Evolutionary conservation across 805 yeast species (phyloP), one percentile per base, ranked within the genome.

Genomic region (Saturnispora mendoncae): DNA sequence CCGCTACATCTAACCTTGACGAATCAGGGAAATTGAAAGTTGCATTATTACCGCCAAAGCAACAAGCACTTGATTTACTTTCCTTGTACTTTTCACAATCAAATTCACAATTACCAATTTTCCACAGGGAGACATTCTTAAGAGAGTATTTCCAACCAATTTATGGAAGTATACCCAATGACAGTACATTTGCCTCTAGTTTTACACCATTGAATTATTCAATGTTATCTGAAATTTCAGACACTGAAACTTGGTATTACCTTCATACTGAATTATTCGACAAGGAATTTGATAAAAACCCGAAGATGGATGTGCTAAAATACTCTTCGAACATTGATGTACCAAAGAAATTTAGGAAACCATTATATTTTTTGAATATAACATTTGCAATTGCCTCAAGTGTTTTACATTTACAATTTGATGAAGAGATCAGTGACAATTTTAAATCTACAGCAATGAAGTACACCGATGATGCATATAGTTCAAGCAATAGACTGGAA

Each of bases 321-420:
- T 55, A 66, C 6, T 64, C 73, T 1, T 54, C 60, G 25, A 45
- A 53, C 6, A 65, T 71, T 19, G 50, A 50, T 1, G 69, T 76
- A 0, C 86, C 86, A 0, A 44, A 45, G 2, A 46, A 64, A 37
- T 73, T 62, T 48, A 76, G 67, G 41, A 70, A 66, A 35, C 71
- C 84, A 0, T 61, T 84, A 14, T 88, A 72, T 57, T 85, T 85
- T 51, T 61, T 86, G 49, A 80, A 83, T 55, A 73, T 85, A 54
- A 69, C 82, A 0, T 82, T 86, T 63, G 90, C 95, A 2, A 75
- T 88, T 41, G 81, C 94, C 0, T 76, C 86, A 0, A 78, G 92
- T 1, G 78, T 77, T 12, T 76, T 80, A 48, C 83, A 81, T 46
- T 64, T 84, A 41, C 78, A 74, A 53, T 76, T 82, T 51, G 80